These are phyloP conservation scores for Citrus unshiu DNA, from an alignment of 345 rosid genomes.

Conservation along the genomic window DNA sequence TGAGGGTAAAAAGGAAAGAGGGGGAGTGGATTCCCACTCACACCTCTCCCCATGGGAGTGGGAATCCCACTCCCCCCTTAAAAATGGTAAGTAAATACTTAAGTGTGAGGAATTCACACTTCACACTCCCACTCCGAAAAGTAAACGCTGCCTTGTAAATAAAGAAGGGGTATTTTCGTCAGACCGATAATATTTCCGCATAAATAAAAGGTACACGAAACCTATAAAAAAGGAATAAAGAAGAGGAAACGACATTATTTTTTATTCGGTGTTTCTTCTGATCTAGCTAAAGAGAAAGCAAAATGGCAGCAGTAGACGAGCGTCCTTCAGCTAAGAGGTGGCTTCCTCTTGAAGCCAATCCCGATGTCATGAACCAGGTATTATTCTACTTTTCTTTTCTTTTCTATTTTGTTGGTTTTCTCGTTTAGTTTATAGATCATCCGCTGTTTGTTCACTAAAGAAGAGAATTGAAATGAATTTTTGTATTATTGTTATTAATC, in stretches of 20 bases:
- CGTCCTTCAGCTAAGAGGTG: conserved; percentile 67
- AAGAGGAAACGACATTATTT: not conserved
- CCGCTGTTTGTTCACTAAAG: conserved; percentile 16
- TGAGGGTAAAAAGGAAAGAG: too few relatives aligned
- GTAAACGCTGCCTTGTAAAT: too few relatives aligned
- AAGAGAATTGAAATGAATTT: not conserved
- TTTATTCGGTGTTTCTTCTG: not conserved
- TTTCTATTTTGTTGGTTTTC: not conserved
- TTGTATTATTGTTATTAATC: too few relatives aligned
- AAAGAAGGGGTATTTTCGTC: not conserved
- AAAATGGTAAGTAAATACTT: too few relatives aligned
- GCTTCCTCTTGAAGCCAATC: conserved; percentile 99
- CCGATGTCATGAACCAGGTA: conserved; percentile 98
- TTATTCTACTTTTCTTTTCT: not conserved
- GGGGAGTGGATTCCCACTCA: too few relatives aligned
- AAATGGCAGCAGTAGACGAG: conserved; percentile 63
- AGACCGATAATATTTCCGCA: too few relatives aligned
- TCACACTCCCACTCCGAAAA: too few relatives aligned
- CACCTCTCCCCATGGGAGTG: too few relatives aligned
- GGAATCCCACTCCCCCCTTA: too few relatives aligned
- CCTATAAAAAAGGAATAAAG: not conserved
- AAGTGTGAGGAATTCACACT: too few relatives aligned
- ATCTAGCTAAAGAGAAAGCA: not conserved
- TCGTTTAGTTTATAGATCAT: not conserved
- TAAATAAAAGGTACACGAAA: not conserved